phyloP scores from a whole-genome alignment of 805 yeast species.

The Spathaspora gorwiae region DNA sequence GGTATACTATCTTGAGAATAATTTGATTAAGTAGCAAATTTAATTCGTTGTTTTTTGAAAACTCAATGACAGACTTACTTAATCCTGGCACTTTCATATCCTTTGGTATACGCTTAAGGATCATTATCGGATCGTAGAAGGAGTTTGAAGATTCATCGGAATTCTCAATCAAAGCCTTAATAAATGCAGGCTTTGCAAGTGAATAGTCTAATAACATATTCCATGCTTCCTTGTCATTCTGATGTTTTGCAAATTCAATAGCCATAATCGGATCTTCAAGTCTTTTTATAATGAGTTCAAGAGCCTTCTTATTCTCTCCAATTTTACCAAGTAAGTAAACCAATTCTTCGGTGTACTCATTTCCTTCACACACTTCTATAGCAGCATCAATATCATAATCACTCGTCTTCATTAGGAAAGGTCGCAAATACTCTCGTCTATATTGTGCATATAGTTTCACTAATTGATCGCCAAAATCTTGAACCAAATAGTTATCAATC shows the following conservation, averaged over 20 bases:
- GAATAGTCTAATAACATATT: slow-evolving; percentile 67
- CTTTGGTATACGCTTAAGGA: slow-evolving; percentile 60
- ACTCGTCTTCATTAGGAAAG: slow-evolving; percentile 49
- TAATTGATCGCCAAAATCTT: slow-evolving; percentile 62
- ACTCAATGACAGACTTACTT: slow-evolving; percentile 53
- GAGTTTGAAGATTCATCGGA: slow-evolving; percentile 50
- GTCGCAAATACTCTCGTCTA: slow-evolving; percentile 50
- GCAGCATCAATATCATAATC: slow-evolving; percentile 70
- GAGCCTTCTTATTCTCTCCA: slow-evolving; percentile 75
- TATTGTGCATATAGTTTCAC: slow-evolving; percentile 62
- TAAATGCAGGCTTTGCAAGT: slow-evolving; percentile 67
- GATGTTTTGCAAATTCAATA: slow-evolving; percentile 66
- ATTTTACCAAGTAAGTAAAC: slow-evolving; percentile 78
- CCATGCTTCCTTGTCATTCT: slow-evolving; percentile 78
- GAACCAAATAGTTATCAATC: slow-evolving; percentile 52
- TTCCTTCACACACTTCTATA: slow-evolving; percentile 55
- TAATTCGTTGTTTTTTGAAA: slow-evolving; percentile 61
- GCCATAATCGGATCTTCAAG: slow-evolving; percentile 78
- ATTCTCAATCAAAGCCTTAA: slow-evolving; percentile 65
- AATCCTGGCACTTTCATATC: slow-evolving; percentile 63
- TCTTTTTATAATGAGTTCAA: slow-evolving; percentile 70
- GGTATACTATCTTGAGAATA: slow-evolving; percentile 37
- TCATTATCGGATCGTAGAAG: slow-evolving; percentile 58
- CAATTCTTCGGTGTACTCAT: slow-evolving; percentile 59
- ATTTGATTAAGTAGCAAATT: slow-evolving; percentile 47